These are phyloP conservation scores for Santalum album DNA, from an alignment of 164 flowering plant genomes.

Conservation along the genomic window DNA sequence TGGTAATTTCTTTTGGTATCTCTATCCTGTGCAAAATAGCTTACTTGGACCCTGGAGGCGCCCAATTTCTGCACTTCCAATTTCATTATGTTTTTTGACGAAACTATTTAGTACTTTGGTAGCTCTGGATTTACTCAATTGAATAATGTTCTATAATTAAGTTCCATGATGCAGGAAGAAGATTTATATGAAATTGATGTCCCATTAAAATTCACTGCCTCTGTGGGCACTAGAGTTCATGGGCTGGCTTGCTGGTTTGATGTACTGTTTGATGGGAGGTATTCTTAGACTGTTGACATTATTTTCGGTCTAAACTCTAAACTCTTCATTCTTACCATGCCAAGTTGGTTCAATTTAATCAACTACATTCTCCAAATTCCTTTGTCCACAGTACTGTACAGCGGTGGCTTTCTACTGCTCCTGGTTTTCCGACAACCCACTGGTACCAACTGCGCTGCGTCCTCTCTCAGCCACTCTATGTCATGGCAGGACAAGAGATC, in stretches of 20 bases:
- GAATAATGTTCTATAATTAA: neutral
- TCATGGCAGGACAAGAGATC: slow-evolving; percentile 98
- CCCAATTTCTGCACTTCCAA: no score
- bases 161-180: slow-evolving; percentile 58
- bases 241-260: slow-evolving; percentile 99
- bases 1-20: no score
- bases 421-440: slow-evolving; percentile 95
- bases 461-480: slow-evolving; percentile 85
- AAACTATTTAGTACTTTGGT: no score
- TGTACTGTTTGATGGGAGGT: slow-evolving; percentile 94
- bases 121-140: no score
- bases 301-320: no score
- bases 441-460: slow-evolving; percentile 99
- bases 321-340: no score
- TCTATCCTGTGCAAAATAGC: no score
- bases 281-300: slow-evolving; percentile 6
- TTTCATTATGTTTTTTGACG: no score
- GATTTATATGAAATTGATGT: slow-evolving; percentile 84
- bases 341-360: no score
- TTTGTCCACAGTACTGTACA: slow-evolving; percentile 55
- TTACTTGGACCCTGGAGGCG: no score
- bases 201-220: slow-evolving; percentile 62
- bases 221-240: slow-evolving; percentile 85
- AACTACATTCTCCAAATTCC: no score
- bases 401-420: slow-evolving; percentile 94